Evolutionary conservation across 768 basidiomycete species (phyloP).

Genomic region (Leccinellum luteum): DNA sequence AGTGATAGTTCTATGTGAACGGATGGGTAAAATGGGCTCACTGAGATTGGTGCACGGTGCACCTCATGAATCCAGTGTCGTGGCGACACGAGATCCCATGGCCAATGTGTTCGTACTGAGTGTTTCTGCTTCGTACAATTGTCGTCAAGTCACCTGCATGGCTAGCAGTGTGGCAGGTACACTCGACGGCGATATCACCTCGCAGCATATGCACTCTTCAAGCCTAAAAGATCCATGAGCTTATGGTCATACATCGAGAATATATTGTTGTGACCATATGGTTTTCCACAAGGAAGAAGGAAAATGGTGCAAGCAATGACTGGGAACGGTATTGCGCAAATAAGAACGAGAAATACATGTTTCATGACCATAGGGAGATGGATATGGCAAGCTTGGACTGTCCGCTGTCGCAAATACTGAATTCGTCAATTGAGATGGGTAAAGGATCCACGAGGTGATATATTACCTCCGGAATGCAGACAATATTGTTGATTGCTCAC

Average conservation of each 20-base stretch:
- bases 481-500: neutral
- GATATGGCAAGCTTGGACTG: neutral
- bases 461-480: neutral
- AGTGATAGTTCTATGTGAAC: neutral
- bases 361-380: neutral
- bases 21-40: neutral
- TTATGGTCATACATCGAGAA: neutral
- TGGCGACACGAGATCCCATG: neutral
- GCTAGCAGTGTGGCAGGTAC: neutral
- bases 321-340: neutral
- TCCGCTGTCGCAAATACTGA: neutral
- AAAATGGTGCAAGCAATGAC: neutral
- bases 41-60: neutral
- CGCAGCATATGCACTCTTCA: neutral
- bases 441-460: neutral
- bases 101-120: neutral
- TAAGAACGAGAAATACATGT: neutral
- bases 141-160: neutral
- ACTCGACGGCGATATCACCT: neutral
- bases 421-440: neutral
- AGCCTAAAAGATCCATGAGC: neutral
- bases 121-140: neutral
- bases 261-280: neutral
- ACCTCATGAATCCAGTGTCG: neutral
- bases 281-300: neutral